A percentile compares a stretch with the other conserved stretches of the same genome.
phyloP scores from a whole-genome alignment of 1,139 yeast species.

The Magnusiomyces magnusii region DNA sequence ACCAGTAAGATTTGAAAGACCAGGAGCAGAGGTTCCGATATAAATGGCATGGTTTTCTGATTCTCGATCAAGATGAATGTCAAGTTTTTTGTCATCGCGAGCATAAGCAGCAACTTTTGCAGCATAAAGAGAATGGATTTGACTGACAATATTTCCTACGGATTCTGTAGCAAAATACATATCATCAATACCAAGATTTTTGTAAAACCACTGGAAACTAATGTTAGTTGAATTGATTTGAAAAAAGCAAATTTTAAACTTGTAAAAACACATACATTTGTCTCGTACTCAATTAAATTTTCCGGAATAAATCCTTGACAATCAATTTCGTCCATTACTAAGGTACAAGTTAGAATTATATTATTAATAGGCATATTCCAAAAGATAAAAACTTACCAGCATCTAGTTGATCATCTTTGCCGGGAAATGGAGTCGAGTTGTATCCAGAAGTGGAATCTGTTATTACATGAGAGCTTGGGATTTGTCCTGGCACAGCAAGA shows the following conservation, averaged over 20 bases:
- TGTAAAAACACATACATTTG: conserved; percentile 37
- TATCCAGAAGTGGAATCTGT: conserved; percentile 43
- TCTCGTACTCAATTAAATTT: conserved; percentile 72
- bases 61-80: conserved; percentile 68
- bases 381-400: conserved; percentile 30
- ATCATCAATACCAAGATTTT: conserved; percentile 78
- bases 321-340: conserved; percentile 74
- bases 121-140: conserved; percentile 78
- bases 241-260: not conserved
- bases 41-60: conserved; percentile 85
- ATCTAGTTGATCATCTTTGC: conserved; percentile 74
- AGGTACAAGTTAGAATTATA: not conserved
- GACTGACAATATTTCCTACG: conserved; percentile 72
- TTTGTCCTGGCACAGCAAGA: conserved; percentile 9
- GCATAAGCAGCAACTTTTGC: conserved; percentile 89
- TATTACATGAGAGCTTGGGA: conserved; percentile 9
- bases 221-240: not conserved
- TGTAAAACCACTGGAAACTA: conserved; percentile 68
- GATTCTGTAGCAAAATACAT: conserved; percentile 84
- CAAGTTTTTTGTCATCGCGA: conserved; percentile 45
- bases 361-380: not conserved
- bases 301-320: conserved; percentile 87
- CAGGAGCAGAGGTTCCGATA: conserved; percentile 60
- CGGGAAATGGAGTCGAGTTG: conserved; percentile 65
- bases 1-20: conserved; percentile 33